phyloP scores from a whole-genome alignment of 768 basidiomycete species.

The Neoboletus magnificus region DNA sequence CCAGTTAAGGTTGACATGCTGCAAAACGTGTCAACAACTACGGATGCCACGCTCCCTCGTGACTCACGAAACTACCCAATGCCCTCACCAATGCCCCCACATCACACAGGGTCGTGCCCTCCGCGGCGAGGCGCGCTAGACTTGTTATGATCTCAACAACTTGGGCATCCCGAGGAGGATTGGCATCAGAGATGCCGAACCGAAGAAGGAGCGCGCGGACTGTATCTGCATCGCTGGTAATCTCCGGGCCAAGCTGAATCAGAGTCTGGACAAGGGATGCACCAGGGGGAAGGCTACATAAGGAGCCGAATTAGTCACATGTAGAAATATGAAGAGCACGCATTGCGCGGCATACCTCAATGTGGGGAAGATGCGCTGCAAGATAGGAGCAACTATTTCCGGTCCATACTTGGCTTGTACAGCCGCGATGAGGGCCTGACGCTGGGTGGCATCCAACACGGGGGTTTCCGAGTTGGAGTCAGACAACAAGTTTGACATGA shows the following conservation, averaged over 20 bases:
- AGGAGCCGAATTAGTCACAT: constrained; percentile 14
- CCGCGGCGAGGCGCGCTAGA: constrained; percentile 64
- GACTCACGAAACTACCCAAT: constrained; percentile 69
- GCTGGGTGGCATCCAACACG: constrained; percentile 66
- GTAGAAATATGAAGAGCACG: constrained; percentile 8
- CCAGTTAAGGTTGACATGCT: constrained; percentile 76
- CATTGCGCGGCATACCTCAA: constrained; percentile 52
- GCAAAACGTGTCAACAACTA: constrained; percentile 13
- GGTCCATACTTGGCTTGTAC: constrained; percentile 78
- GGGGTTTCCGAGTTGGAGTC: constrained; percentile 68
- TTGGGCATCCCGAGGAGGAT: constrained; percentile 68
- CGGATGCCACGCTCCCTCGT: not conserved
- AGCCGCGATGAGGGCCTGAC: constrained; percentile 71
- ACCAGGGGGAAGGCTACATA: constrained; percentile 56
- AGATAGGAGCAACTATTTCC: constrained; percentile 69
- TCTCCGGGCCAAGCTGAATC: constrained; percentile 74
- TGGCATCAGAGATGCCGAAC: constrained; percentile 70
- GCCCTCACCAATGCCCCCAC: constrained; percentile 71
- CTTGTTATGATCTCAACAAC: constrained; percentile 69
- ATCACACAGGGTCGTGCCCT: constrained; percentile 72
- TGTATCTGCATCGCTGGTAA: constrained; percentile 70
- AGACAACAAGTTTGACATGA: constrained; percentile 77
- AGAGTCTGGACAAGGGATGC: constrained; percentile 73
- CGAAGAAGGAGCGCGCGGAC: constrained; percentile 66
- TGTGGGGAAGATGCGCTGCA: constrained; percentile 70